Base-by-base conservation (phyloP, 2,329 filamentous ascomycete genomes). In the Phyllosticta capitalensis region DNA sequence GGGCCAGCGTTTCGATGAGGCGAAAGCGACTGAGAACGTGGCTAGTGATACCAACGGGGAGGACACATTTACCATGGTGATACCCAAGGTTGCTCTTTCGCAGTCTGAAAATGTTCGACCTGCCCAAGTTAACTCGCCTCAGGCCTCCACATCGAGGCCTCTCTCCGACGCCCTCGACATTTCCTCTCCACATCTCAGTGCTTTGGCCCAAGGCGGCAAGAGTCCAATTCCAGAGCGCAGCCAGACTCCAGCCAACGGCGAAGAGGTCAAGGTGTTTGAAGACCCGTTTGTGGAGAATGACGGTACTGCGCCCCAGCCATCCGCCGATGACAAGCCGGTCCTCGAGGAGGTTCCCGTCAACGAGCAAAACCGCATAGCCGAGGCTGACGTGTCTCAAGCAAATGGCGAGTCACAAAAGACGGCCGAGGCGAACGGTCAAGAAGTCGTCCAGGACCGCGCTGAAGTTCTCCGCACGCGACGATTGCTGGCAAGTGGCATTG, bases 401-500 rank as follows among this genome's bases (percentile, higher is more conserved):
- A 56, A 61, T 24, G 61, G 38, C 67, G 69, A 62, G 67, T 69
- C 38, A 45, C 38, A 45, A 6, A 54, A 28, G 22, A 19, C 52
- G 21, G 50, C 48, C 2, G 30, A 33, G 17, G 53, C 53, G 10
- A 51, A 52, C 38, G 71, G 45, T 20, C 53, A 56, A 67, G 45
- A 73, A 69, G 65, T 50, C 61, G 68, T 67, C 57, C 75, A 67
- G 66, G 72, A 68, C 64, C 75, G 69, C 56, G 66, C 71, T n/a
- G 74, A 75, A 67, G 75, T 70, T 48, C 68, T 72, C 60, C 77
- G 73, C 63, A 78, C 72, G 63, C 74, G 70, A 7, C 82, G 86
- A 52, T 76, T 92, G 22, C 79, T 92, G 5, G 83, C 86, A 30
- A 91, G 88, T 65, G 89, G 87, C 55, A 88, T 92, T 64, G 78